Evolutionary conservation across 148 eudicot genomes (phyloP), one percentile per base, ranked within the genome.

Genomic region (Heliosperma pusillum): DNA sequence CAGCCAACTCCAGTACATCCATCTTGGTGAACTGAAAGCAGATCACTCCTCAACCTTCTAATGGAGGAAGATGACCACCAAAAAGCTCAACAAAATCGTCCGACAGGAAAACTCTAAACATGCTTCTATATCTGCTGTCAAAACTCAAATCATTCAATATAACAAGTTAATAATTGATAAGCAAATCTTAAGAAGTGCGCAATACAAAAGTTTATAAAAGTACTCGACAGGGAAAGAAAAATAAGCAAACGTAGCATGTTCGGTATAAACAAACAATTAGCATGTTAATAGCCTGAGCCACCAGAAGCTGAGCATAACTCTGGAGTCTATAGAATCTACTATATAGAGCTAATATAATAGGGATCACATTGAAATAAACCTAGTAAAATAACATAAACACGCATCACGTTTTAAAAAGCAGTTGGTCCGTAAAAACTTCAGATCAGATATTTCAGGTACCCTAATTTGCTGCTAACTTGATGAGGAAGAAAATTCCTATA

Each of bases 21-120:
- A 72, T 76, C 80, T 68, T 72, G 65, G 57, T 60, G 74, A 76
- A 66, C 76, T 13, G 45, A 45, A 2, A 70, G 67, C 61, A 63
- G 57, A 53, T 40, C 63, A 63, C 53, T 70, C 55, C 50, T 59
- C 57, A 21, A 50, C 20, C 74, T 67, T 69, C 66, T 50, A 19
- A 70, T 22, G 60, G 73, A 7, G 47, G 62, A 33, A 11, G 53
- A 60, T 25, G 70, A 78, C 74, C 74, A 30, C 64, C 47, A 56
- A 56, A 71, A 57, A 26, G 27, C 20, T 57, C 27, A 71, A 71
- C 50, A 71, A 58, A 71, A 55, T 53, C 29, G 74, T 26, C 12
- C 40, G 36, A 53, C 60, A 13, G 56, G 71, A 21, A 42, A 69
- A 55, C 71, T 69, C 71, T 21, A 69, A 44, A 70, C 27, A 53